Evolutionary conservation across 768 basidiomycete genomes (phyloP).

Genomic region (Pleurotus eryngii): DNA sequence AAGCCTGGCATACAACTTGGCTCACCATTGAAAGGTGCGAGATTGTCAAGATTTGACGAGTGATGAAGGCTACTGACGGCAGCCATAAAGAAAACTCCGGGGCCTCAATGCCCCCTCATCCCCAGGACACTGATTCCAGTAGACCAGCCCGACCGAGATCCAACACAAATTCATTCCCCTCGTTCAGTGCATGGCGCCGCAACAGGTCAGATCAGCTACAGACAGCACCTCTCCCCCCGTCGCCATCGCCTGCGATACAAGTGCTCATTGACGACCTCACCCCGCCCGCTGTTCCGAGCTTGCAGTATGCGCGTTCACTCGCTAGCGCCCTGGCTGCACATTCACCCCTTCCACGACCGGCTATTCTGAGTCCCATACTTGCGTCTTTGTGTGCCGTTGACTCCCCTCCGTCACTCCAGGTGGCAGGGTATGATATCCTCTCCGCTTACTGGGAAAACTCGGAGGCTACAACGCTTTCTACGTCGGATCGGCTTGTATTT

Average conservation of each 20-base stretch:
- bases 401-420: slow-evolving; percentile 55
- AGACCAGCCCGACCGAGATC: slow-evolving; percentile 32
- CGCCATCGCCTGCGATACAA: slow-evolving; percentile 32
- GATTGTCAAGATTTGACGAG: too few relatives aligned
- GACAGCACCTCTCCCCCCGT: slow-evolving; percentile 20
- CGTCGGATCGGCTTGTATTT: slow-evolving; percentile 59
- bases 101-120: slow-evolving; percentile 8
- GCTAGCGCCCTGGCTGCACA: slow-evolving; percentile 44
- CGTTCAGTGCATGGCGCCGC: slow-evolving; percentile 37
- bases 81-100: too few relatives aligned
- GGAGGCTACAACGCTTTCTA: slow-evolving; percentile 42
- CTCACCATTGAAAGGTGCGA: too few relatives aligned
- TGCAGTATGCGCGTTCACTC: slow-evolving; percentile 60
- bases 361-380: slow-evolving; percentile 57
- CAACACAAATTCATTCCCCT: slow-evolving; percentile 39
- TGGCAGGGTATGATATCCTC: slow-evolving; percentile 70
- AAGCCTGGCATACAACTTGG: too few relatives aligned
- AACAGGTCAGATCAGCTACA: slow-evolving; percentile 18
- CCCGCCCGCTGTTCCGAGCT: slow-evolving; percentile 65
- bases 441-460: slow-evolving; percentile 65
- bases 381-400: slow-evolving; percentile 53
- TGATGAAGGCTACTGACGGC: too few relatives aligned
- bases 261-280: slow-evolving; percentile 41
- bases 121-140: slow-evolving; percentile 3
- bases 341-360: slow-evolving; percentile 53